A percentile compares a stretch with the other conserved stretches of the same genome.
Evolutionary conservation across 805 yeast genomes (phyloP).

Genomic region (Sporopachydermia quercuum): DNA sequence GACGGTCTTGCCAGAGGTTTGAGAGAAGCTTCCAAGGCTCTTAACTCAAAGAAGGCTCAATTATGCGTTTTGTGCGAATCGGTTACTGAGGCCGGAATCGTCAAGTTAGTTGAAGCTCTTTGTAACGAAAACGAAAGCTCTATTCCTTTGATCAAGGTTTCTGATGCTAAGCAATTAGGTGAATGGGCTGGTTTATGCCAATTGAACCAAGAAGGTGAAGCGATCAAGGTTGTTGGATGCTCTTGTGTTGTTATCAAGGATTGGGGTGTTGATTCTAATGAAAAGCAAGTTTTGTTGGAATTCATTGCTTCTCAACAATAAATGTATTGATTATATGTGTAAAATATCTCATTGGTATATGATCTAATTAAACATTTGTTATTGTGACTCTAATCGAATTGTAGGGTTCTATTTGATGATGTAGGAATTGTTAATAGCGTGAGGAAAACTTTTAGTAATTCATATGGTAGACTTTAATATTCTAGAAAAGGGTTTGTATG

Average conservation of each 20-base stretch:
- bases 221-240: slow-evolving; percentile 99
- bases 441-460: too few species aligned
- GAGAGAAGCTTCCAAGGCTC: slow-evolving; percentile 99
- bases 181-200: slow-evolving; percentile 99
- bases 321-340: slow-evolving; percentile 12
- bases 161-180: slow-evolving; percentile 99
- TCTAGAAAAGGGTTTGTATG: too few species aligned
- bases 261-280: slow-evolving; percentile 99
- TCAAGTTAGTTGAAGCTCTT: slow-evolving; percentile 96
- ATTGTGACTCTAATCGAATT: too few species aligned
- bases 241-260: slow-evolving; percentile 98
- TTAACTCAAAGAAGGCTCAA: slow-evolving; percentile 95
- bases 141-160: slow-evolving; percentile 97
- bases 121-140: slow-evolving; percentile 95
- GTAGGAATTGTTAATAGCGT: too few species aligned
- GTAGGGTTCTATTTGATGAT: too few species aligned
- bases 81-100: slow-evolving; percentile 93
- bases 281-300: slow-evolving; percentile 90
- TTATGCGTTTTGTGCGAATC: slow-evolving; percentile 95
- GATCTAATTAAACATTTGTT: too few species aligned
- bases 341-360: background rate
- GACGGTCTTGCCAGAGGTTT: slow-evolving; percentile 99
- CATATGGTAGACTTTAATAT: too few species aligned
- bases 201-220: slow-evolving; percentile 99
- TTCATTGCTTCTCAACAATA: slow-evolving; percentile 80